These are phyloP conservation scores for Chaetomium sp. DNA, from an alignment of 2,329 filamentous ascomycete genomes.

Conservation along the genomic window DNA sequence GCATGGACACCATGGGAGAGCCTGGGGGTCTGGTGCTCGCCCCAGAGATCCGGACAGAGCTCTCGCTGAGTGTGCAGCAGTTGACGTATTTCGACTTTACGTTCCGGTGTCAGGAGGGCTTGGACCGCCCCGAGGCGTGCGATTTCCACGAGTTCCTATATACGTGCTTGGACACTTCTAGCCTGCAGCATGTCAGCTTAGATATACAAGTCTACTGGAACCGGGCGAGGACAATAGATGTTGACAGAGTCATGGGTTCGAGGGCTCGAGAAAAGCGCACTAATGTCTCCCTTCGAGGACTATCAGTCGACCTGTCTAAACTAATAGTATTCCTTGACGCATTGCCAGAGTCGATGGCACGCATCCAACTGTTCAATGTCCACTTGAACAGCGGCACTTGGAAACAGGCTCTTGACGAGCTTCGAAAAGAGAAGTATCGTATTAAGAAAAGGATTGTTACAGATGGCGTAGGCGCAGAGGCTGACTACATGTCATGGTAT, in stretches of 20 bases:
- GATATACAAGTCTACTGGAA: not conserved
- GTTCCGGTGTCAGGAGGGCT: no score
- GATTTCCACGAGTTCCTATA: conserved; percentile 14
- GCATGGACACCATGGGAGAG: not conserved
- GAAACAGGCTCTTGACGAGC: conserved; percentile 20
- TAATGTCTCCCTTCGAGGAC: not conserved
- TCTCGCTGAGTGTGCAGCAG: not conserved
- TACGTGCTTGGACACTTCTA: conserved; percentile 14
- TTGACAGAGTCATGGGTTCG: not conserved
- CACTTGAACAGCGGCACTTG: conserved; percentile 19
- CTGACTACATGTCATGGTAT: not conserved
- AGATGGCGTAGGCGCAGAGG: not conserved
- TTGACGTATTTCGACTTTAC: not conserved
- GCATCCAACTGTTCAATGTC: not conserved
- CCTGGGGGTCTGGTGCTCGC: not conserved
- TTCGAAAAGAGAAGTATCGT: conserved; percentile 21
- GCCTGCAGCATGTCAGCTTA: conserved; percentile 1
- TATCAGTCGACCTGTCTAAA: not conserved
- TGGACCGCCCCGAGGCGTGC: not conserved
- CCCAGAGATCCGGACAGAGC: not conserved
- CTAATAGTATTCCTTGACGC: conserved; percentile 10
- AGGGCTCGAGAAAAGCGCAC: conserved; percentile 1
- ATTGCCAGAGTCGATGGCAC: conserved; percentile 9
- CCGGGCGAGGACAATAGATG: not conserved
- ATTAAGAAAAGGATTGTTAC: not conserved